Base-by-base conservation (phyloP, 768 basidiomycete genomes). In the Cystobasidium onofrii region DNA sequence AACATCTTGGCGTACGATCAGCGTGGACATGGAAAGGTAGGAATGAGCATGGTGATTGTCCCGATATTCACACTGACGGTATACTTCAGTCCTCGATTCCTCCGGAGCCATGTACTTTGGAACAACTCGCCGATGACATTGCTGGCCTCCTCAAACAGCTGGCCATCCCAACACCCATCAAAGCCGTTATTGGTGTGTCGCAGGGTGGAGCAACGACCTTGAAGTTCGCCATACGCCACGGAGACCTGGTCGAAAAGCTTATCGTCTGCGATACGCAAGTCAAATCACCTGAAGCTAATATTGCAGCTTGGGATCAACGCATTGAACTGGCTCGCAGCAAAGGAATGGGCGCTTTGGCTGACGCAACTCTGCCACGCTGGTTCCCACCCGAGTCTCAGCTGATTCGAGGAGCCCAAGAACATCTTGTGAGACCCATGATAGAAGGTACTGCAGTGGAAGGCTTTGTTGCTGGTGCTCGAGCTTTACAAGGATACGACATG, bases 171-270 rank as follows among this genome's bases (percentile, higher is more conserved):
- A 75, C 74, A 1, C 77, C 76, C 1, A 74, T 80, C 52, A 74
- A 78, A 39, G 80, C 80, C 33, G 71, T 81, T 69, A 78, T 81
- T 63, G 81, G 81, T 20, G 79, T 81, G 63, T 81, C 80, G 6
- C 80, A 81, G 64, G 81, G 81, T 29, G 81, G 81, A 6, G 81
- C 80, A 7, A 81, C 81, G 12, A 60, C 80, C 1, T 77, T 81
- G 63, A 67, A 77, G 31, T 80, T 81, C 75, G 81, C 80, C 1
- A 76, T 79, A 7, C 43, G 66, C n/a, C 78, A 81, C 75, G 41
- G 79, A 2, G 33, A 60, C 0, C 69, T 75, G 36, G 73, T 76
- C 43, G 31, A 62, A 13, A 76, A 77, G 64, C 63, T 81, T 57
- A 66, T 81, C 61, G 78, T 78, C 0, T 80, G 80, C 75, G 81